Conservation (phyloP, 768 basidiomycete genomes). For the Albatrellus ellisii region DNA sequence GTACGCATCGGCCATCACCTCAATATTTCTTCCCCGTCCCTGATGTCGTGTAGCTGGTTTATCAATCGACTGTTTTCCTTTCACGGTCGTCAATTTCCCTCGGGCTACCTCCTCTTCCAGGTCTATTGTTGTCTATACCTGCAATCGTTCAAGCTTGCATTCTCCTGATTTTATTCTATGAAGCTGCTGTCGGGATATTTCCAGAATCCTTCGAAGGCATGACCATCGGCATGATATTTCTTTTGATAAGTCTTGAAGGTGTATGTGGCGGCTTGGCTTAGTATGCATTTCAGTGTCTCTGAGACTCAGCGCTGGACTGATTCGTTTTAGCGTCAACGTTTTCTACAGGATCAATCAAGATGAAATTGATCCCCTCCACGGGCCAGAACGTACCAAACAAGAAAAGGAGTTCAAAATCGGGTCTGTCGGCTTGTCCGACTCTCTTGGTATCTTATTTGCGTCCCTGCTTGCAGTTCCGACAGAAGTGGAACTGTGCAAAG, state of each 20-base stretch:
- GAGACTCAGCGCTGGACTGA: constrained; percentile 10
- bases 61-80: constrained; percentile 85
- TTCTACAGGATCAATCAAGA: constrained; percentile 79
- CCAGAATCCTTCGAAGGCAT: constrained; percentile 25
- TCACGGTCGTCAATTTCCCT: constrained; percentile 86
- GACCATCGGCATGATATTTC: constrained; percentile 53
- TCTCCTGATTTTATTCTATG: constrained; percentile 45
- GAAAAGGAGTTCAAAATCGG: constrained; percentile 86
- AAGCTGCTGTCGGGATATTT: constrained; percentile 61
- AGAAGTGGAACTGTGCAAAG: constrained; percentile 63
- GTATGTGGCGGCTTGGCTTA: constrained; percentile 89
- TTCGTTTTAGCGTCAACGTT: constrained; percentile 55
- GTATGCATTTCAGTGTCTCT: constrained; percentile 35
- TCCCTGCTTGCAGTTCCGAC: constrained; percentile 57
- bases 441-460: constrained; percentile 52
- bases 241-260: constrained; percentile 78
- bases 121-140: constrained; percentile 55
- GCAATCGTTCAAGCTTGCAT: constrained; percentile 62
- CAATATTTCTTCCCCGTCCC: constrained; percentile 5
- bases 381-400: constrained; percentile 51
- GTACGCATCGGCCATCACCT: constrained; percentile 25
- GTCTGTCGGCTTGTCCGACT: constrained; percentile 78
- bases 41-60: constrained; percentile 43
- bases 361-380: constrained; percentile 29
- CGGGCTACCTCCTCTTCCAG: constrained; percentile 69